A percentile compares a stretch with the other conserved stretches of the same genome.
Conservation (phyloP, 2,329 filamentous ascomycete genomes). For the Chaetoscypha palmicola region DNA sequence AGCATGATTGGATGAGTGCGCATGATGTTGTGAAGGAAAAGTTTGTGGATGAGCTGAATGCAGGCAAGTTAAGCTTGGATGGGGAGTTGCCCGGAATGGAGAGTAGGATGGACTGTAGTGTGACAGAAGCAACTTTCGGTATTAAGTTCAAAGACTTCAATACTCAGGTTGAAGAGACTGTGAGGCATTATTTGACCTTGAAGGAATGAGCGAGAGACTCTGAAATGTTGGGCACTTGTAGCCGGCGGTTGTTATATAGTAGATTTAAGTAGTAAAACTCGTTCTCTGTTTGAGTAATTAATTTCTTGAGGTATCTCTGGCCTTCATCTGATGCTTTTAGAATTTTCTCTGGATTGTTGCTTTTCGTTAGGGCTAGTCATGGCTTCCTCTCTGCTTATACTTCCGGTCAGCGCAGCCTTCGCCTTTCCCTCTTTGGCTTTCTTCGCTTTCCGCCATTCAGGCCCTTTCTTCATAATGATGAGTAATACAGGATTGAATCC, state of each 20-base stretch:
- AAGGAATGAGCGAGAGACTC: too few species aligned
- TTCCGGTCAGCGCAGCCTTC: too few species aligned
- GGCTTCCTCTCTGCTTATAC: too few species aligned
- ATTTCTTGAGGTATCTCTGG: too few species aligned
- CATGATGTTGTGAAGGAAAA: slow-evolving; percentile 11
- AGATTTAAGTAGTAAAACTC: too few species aligned
- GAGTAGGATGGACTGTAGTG: slow-evolving; percentile 8
- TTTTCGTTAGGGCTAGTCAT: too few species aligned
- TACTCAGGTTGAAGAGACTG: slow-evolving; percentile 13
- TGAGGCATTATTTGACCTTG: slow-evolving; percentile 13
- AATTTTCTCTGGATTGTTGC: too few species aligned
- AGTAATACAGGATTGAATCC: slow-evolving; percentile 36
- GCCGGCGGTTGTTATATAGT: too few species aligned
- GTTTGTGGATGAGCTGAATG: slow-evolving; percentile 16
- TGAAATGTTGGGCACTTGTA: too few species aligned
- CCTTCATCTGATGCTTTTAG: too few species aligned
- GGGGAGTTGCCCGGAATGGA: neutral
- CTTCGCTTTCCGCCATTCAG: slow-evolving; percentile 37
- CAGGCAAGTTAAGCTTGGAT: slow-evolving; percentile 5
- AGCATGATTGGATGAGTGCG: neutral
- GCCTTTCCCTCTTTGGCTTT: slow-evolving; percentile 7
- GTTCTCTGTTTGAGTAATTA: too few species aligned
- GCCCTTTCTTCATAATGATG: slow-evolving; percentile 37
- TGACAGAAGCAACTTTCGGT: slow-evolving; percentile 15
- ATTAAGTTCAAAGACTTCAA: slow-evolving; percentile 9